Percentiles rank a stretch among this genome's conserved stretches.
Evolutionary conservation across 768 basidiomycete species (phyloP).

Genomic region (Coprinopsis cinerea): DNA sequence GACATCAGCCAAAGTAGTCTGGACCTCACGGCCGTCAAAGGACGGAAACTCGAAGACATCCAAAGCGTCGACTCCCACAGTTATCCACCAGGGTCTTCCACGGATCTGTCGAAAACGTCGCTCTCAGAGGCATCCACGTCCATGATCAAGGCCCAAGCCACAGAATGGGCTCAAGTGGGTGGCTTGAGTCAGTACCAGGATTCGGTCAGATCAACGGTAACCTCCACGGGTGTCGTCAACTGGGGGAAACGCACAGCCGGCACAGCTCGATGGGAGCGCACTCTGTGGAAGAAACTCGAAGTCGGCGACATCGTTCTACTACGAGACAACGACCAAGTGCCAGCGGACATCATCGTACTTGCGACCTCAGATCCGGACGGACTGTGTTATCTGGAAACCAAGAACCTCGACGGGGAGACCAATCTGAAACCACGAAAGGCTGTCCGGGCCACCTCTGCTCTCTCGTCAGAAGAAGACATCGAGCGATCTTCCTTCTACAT

Average conservation of each 20-base stretch:
- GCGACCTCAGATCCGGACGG: slow-evolving; percentile 89
- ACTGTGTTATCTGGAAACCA: slow-evolving; percentile 94
- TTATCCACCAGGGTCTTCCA: slow-evolving; percentile 47
- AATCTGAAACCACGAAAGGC: slow-evolving; percentile 87
- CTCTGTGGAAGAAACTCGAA: slow-evolving; percentile 97
- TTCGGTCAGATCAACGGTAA: slow-evolving; percentile 50
- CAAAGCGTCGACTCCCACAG: slow-evolving; percentile 60
- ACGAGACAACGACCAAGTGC: slow-evolving; percentile 92
- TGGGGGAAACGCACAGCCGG: slow-evolving; percentile 65
- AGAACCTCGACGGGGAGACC: slow-evolving; percentile 97
- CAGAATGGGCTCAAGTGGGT: slow-evolving; percentile 33
- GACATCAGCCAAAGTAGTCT: slow-evolving; percentile 38
- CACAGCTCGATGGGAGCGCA: slow-evolving; percentile 86
- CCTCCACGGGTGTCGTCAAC: slow-evolving; percentile 68
- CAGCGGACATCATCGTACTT: slow-evolving; percentile 91
- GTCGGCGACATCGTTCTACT: slow-evolving; percentile 94
- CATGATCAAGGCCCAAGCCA: no score
- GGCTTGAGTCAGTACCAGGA: slow-evolving; percentile 50
- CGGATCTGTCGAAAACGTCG: slow-evolving; percentile 30
- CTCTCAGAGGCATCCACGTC: slow-evolving; percentile 28
- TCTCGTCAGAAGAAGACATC: slow-evolving; percentile 83
- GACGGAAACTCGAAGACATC: slow-evolving; percentile 59
- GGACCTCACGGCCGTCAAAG: slow-evolving; percentile 33
- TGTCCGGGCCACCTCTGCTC: slow-evolving; percentile 66
- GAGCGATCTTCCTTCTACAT: slow-evolving; percentile 83